Conservation (phyloP, 208 protist genomes). For the Phytomonas francai region DNA sequence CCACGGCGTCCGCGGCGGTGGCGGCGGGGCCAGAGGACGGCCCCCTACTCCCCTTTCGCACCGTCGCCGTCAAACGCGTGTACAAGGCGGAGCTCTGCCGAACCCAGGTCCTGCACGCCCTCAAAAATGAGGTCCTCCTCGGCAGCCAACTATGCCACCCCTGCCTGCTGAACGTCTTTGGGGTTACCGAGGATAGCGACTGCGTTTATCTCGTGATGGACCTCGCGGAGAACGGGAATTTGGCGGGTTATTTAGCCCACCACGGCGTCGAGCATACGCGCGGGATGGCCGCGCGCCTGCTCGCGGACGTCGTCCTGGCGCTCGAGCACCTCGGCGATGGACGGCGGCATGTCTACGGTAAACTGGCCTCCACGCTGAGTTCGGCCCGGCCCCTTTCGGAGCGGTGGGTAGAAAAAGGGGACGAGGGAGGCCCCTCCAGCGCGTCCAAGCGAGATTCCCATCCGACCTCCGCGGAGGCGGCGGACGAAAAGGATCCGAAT, state of each 20-base stretch:
- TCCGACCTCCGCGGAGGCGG: no score
- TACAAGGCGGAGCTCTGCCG: slow-evolving; percentile 45
- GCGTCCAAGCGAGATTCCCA: no score
- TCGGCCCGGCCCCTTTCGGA: slow-evolving; percentile 1
- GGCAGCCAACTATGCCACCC: slow-evolving; percentile 51
- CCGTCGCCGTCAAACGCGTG: slow-evolving; percentile 70
- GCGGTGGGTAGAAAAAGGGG: background rate
- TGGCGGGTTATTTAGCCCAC: slow-evolving; percentile 44
- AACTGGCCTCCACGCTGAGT: background rate
- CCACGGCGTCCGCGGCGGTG: background rate
- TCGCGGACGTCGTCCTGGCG: slow-evolving; percentile 71
- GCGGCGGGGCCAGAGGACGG: background rate
- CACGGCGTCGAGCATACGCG: slow-evolving; percentile 42
- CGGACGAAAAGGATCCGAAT: no score
- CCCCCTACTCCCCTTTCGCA: slow-evolving; percentile 17
- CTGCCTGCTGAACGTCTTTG: slow-evolving; percentile 58
- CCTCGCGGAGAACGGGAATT: slow-evolving; percentile 57
- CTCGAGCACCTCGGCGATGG: slow-evolving; percentile 64
- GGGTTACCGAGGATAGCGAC: slow-evolving; percentile 42
- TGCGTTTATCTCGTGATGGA: slow-evolving; percentile 77
- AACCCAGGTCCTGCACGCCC: slow-evolving; percentile 29
- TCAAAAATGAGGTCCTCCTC: slow-evolving; percentile 64
- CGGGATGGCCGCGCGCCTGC: slow-evolving; percentile 57
- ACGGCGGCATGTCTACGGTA: slow-evolving; percentile 51
- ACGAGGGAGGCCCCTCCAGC: no score